Conservation (phyloP, 495 filamentous ascomycete species). For the Apiosordaria backusii region DNA sequence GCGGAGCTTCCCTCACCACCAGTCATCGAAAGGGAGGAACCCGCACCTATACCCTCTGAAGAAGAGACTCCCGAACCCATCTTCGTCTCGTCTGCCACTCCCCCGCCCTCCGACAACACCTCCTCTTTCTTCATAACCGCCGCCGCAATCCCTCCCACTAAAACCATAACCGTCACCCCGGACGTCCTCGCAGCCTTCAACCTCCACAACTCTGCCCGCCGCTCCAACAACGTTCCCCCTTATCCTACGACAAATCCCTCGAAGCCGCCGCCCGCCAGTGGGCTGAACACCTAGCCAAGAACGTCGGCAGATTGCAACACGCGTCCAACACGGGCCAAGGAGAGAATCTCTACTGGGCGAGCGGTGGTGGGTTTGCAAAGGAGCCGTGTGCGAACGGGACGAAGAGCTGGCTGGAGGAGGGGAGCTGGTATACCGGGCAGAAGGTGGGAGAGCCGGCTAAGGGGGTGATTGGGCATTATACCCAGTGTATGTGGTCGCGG, state of each 20-base stretch:
- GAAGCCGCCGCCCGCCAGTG: background rate
- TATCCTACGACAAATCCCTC: background rate
- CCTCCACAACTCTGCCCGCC: background rate
- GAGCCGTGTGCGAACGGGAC: background rate
- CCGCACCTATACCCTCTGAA: background rate
- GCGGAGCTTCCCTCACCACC: background rate
- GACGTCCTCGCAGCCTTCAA: background rate
- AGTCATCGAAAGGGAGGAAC: background rate
- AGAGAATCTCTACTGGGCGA: conserved; percentile 1
- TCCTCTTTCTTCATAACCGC: background rate
- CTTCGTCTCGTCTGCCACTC: no score
- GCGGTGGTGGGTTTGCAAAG: background rate
- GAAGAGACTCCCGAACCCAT: background rate
- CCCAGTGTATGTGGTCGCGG: background rate
- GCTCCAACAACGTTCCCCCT: background rate
- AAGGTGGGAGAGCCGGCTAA: background rate
- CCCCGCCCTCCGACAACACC: background rate
- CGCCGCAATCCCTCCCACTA: background rate
- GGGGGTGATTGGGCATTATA: background rate
- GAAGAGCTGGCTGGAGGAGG: background rate
- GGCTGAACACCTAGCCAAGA: background rate
- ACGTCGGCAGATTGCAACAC: background rate
- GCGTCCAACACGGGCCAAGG: background rate
- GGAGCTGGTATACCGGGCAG: background rate
- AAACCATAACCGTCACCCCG: background rate